Percentiles rank a stretch among this genome's conserved stretches.
phyloP scores from a whole-genome alignment of 371 early-diverging fungal genomes.

The Dentiscutata heterogama region DNA sequence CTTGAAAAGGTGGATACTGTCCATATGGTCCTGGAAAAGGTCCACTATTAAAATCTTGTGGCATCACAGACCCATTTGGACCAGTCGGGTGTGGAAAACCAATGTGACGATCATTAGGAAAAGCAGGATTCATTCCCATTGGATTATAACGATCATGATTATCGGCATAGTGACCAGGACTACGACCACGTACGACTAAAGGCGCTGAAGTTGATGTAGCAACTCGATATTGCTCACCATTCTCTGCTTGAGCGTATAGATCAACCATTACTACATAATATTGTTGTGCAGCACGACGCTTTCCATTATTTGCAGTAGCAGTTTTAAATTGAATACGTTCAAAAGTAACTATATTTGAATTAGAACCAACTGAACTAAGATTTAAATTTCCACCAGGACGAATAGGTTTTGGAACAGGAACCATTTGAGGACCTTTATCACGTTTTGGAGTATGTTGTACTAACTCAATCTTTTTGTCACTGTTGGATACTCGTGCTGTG shows the following conservation, averaged over 20 bases:
- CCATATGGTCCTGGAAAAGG: conserved; percentile 38
- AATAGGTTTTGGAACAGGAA: conserved; percentile 71
- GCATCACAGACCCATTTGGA: conserved; percentile 33
- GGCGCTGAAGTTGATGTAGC: conserved; percentile 82
- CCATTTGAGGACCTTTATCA: conserved; percentile 91
- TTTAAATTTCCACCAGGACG: conserved; percentile 69
- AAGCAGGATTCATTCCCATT: conserved; percentile 41
- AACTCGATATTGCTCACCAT: conserved; percentile 61
- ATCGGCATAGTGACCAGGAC: conserved; percentile 72
- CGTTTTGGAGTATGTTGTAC: conserved; percentile 96
- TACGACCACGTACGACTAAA: conserved; percentile 93
- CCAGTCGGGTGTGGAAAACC: conserved; percentile 24
- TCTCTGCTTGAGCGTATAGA: conserved; percentile 72
- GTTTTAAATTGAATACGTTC: conserved; percentile 97
- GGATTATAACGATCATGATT: conserved; percentile 47
- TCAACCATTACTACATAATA: conserved; percentile 83
- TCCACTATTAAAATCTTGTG: conserved; percentile 28
- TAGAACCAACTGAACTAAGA: conserved; percentile 64
- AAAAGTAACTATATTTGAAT: conserved; percentile 77
- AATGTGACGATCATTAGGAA: conserved; percentile 42
- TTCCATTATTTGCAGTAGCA: conserved; percentile 94
- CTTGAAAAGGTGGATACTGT: conserved; percentile 33
- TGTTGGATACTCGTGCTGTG: conserved; percentile 77
- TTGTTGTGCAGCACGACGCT: conserved; percentile 91
- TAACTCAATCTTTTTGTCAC: conserved; percentile 80